phyloP scores from a whole-genome alignment of 129 eudicot species.

The Flaveria sonorensis region DNA sequence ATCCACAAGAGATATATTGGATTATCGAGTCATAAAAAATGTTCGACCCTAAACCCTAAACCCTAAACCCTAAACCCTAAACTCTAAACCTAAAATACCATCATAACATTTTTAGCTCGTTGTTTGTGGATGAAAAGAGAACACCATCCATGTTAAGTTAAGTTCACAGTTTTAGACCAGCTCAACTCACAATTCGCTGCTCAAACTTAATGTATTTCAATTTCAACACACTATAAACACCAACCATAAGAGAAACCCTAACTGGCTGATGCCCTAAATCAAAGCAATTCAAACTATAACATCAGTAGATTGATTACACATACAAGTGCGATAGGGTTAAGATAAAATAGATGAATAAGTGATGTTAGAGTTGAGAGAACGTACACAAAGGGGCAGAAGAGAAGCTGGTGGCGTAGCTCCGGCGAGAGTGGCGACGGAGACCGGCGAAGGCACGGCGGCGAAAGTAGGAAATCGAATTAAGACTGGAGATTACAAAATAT shows the following conservation, averaged over 20 bases:
- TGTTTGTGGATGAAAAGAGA: no score
- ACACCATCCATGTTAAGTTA: no score
- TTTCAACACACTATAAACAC: neutral
- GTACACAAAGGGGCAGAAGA: neutral
- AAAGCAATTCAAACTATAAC: neutral
- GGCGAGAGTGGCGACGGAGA: neutral
- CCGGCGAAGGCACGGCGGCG: neutral
- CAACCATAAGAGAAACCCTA: neutral
- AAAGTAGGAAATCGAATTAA: neutral
- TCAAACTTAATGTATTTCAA: neutral
- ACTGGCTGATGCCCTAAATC: neutral
- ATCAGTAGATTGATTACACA: neutral
- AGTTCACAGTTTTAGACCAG: neutral
- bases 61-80: no score
- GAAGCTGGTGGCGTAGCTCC: neutral
- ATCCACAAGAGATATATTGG: no score
- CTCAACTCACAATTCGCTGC: neutral
- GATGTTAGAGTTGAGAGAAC: neutral
- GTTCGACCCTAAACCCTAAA: no score
- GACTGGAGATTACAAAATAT: neutral
- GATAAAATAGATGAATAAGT: neutral
- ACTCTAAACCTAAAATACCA: no score
- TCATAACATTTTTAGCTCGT: no score
- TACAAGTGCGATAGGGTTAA: neutral
- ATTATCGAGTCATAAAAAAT: neutral